A percentile compares a stretch with the other conserved stretches of the same genome.
phyloP scores from a whole-genome alignment of 1,139 yeast genomes.

The Pichia sp. region DNA sequence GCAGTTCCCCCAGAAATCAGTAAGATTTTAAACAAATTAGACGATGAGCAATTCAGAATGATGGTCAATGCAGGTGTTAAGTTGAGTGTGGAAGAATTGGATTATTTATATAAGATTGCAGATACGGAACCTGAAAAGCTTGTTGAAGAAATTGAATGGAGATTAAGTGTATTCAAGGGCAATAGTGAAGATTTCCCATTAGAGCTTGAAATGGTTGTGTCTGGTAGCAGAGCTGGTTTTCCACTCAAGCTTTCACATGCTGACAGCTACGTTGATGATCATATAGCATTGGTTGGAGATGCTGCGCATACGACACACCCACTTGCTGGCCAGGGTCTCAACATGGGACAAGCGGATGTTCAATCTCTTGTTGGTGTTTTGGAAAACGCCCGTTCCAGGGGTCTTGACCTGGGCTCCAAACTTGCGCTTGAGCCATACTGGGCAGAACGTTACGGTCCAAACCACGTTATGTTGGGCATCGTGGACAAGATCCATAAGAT shows the following conservation, averaged over 20 bases:
- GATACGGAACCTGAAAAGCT: constrained; percentile 43
- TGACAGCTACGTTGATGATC: constrained; percentile 73
- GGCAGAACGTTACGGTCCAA: constrained; percentile 70
- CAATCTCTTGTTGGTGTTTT: constrained; percentile 61
- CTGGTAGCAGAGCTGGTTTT: constrained; percentile 73
- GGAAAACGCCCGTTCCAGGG: constrained; percentile 65
- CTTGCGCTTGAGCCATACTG: constrained; percentile 82
- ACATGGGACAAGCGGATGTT: constrained; percentile 97
- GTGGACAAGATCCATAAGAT: constrained; percentile 90
- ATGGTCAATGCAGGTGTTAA: constrained; percentile 83
- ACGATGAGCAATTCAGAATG: constrained; percentile 56
- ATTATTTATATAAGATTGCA: constrained; percentile 59
- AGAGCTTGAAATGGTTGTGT: constrained; percentile 49
- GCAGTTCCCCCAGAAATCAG: constrained; percentile 77
- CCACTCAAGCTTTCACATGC: constrained; percentile 89
- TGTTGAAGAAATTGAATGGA: constrained; percentile 65
- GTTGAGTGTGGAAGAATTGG: constrained; percentile 69
- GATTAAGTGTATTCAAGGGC: constrained; percentile 43
- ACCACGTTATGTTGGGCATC: constrained; percentile 75
- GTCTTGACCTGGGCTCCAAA: constrained; percentile 82
- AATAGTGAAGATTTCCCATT: constrained; percentile 64
- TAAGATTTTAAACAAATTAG: constrained; percentile 49
- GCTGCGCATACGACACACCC: constrained; percentile 99
- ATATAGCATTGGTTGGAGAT: constrained; percentile 91
- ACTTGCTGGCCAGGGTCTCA: constrained; percentile 94